A percentile compares a stretch with the other conserved stretches of the same genome.
phyloP scores from a whole-genome alignment of 352 stramenopile species.

The Peronospora tabacina region DNA sequence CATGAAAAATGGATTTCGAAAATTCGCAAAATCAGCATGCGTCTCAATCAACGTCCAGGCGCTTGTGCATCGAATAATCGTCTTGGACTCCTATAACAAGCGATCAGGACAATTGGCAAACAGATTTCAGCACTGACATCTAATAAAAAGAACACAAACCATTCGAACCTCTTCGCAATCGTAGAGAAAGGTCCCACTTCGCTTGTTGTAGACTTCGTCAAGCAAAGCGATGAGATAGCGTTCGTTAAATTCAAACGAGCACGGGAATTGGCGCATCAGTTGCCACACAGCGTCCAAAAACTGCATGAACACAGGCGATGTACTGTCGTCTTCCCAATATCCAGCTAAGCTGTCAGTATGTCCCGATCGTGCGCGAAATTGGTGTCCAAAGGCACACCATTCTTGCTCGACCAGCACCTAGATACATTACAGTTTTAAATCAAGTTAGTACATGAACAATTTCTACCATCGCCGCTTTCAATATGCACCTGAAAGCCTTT shows the following conservation, averaged over 20 bases:
- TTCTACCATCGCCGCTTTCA: not conserved
- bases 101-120: not conserved
- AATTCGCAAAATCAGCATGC: conserved; percentile 39
- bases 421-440: not conserved
- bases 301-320: conserved; percentile 98
- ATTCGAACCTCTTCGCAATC: conserved; percentile 90
- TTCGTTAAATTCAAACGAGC: conserved; percentile 97
- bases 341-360: conserved; percentile 46
- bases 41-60: conserved; percentile 54
- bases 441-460: not conserved
- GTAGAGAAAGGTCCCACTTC: conserved; percentile 96
- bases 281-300: conserved; percentile 98
- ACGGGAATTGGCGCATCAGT: conserved; percentile 93
- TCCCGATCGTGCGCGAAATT: conserved; percentile 90
- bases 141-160: conserved; percentile 24
- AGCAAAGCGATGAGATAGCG: conserved; percentile 88
- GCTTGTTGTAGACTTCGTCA: conserved; percentile 94
- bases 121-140: not conserved
- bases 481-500: conserved; percentile 86
- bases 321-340: conserved; percentile 93
- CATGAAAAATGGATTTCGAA: conserved; percentile 77
- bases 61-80: conserved; percentile 49
- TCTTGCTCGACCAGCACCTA: conserved; percentile 96
- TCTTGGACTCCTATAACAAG: conserved; percentile 45
- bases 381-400: conserved; percentile 98